Base-by-base conservation (phyloP, 108 stramenopile genomes). In the Conticribra weissflogii region DNA sequence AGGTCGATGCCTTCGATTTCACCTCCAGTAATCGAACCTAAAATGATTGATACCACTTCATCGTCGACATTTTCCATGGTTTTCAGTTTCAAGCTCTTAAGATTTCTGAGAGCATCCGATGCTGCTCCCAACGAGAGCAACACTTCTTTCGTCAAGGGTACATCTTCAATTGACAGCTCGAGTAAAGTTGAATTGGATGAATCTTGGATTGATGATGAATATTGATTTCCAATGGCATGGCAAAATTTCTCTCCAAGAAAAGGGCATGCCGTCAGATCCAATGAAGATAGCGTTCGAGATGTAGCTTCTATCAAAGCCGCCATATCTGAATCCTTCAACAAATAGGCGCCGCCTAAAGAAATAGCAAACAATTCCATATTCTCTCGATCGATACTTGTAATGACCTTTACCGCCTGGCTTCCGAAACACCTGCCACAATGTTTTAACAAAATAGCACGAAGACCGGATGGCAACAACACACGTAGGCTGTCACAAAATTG, bases 351-450 rank as follows among this genome's bases (percentile, higher is more conserved):
- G 59, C 74, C 74, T 60, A 94, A 83, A 14, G 86, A 84, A 23
- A 94, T 55, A 51, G 86, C 85, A 68, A 74, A 78, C 18, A 94
- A 68, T 49, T 70, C 51, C 66, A 74, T 28, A 7, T 83, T 63
- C 1, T 59, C 71, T 25, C 31, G 46, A 15, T 66, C 54, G 25
- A 74, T 36, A 9, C 63, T 56, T 17, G 72, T 59, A 34, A 89
- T 70, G 9, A 68, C 63, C 21, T 86, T 50, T 5, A 88, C 85
- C 17, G 87, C 84, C 54, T 82, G 66, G 0, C 63, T 55, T 31
- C 92, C 92, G 72, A 94, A 91, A 36, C 85, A 89, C 23, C 92
- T 72, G 24, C 92, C 92, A 24, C 86, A 86, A 66, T 91, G 87
- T 8, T 85, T 80, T 30, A 94, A 63, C 19, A 85, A 25, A 1